Evolutionary conservation across 2,329 filamentous ascomycete genomes (phyloP), one percentile per base, ranked within the genome.

Genomic region (Malbranchea zuffiana): DNA sequence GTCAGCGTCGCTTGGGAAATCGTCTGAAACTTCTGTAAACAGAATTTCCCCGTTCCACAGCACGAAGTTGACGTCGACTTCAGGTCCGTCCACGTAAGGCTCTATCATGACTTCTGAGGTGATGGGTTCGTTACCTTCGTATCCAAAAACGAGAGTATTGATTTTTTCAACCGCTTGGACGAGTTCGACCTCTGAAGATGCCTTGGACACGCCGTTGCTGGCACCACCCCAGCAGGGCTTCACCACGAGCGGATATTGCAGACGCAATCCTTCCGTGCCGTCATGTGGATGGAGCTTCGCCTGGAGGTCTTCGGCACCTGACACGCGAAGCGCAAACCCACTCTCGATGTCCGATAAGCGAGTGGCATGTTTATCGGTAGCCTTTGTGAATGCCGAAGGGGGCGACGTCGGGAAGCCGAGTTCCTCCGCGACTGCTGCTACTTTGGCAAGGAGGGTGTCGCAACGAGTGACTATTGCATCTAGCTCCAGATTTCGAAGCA

Each of bases 21-120:
- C 54, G 35, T 66, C 61, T 4, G 47, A 46, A 2, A 62, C 46
- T 27, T 67, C 59, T 38, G 45, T 56, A 41, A 63, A 66, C 3
- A 66, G 36, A 1, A 65, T 25, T 23, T 63, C 46, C 1, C 61
- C 61, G 30, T 65, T 48, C 6, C 48, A 46, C 0, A 66, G 35
- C 3, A 61, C 51, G 12, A 67, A 47, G 44, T 66, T 65, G 29
- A 51, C 56, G 37, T 65, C 62, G 1, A 66, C 47, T 39, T 67
- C 63, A 0, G 62, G 63, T 0, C 63, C 63, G 5, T 57, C 52
- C 12, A 58, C 43, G 37, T 65, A 66, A 7, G 48, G 45, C 39
- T 67, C 62, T 1, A 66, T 46, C 1, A 64, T 47, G 13, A 63
- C 48, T 5, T 50, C 41, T 1, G 24, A 38, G 7, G 47, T 21